A percentile compares a stretch with the other conserved stretches of the same genome.
Conservation (phyloP, 164 flowering plant species). For the Brasenia schreberi region DNA sequence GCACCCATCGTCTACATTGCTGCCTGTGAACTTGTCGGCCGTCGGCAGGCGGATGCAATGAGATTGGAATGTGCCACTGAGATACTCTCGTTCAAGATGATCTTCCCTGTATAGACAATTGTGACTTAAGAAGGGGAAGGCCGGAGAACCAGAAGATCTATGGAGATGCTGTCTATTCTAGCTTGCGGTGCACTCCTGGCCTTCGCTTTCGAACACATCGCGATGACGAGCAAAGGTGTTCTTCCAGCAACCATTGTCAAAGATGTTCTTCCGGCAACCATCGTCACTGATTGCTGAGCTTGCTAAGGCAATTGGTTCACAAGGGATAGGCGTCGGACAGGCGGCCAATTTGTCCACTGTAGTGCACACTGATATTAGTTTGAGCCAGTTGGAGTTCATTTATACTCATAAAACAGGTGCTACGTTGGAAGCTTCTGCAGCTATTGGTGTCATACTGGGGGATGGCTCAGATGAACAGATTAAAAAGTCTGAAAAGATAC, state of each 20-base stretch:
- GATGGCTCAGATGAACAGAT: conserved; percentile 41
- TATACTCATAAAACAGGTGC: conserved; percentile 57
- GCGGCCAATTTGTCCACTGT: conserved; percentile 42
- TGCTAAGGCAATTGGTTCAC: conserved; percentile 39
- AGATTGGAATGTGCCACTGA: conserved; percentile 64
- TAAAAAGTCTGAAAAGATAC: conserved; percentile 32
- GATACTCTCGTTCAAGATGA: conserved; percentile 73
- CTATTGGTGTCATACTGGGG: conserved; percentile 48
- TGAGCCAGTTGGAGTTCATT: conserved; percentile 44
- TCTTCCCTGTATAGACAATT: conserved; percentile 66
- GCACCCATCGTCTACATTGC: conserved; percentile 56
- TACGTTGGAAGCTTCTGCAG: conserved; percentile 41
- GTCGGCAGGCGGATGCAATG: conserved; percentile 35
- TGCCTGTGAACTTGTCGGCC: conserved; percentile 67
- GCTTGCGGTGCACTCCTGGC: conserved; percentile 63
- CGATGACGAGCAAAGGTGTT: conserved; percentile 23
- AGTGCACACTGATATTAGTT: conserved; percentile 28
- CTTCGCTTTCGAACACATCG: conserved; percentile 50
- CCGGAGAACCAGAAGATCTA: conserved; percentile 62
- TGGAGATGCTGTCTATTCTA: conserved; percentile 55
- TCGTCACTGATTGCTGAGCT: conserved; percentile 37
- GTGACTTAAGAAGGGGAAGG: conserved; percentile 54
- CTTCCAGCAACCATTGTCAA: conserved; percentile 18
- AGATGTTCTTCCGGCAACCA: conserved; percentile 19
- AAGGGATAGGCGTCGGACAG: conserved; percentile 46